These are phyloP conservation scores for Cymodocea nodosa DNA, from an alignment of 116 monocot genomes.

Conservation along the genomic window DNA sequence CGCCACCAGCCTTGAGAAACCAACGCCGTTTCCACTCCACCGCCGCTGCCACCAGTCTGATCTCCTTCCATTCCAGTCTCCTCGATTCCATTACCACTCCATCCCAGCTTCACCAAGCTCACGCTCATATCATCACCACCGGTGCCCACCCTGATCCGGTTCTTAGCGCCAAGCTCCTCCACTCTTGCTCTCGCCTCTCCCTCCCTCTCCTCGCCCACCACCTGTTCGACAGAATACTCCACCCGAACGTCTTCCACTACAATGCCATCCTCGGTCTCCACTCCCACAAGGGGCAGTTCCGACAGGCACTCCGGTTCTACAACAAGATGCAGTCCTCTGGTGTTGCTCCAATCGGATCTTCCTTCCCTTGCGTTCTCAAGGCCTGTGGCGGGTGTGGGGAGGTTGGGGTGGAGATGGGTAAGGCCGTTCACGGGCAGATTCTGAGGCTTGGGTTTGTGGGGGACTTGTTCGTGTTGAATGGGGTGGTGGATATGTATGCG, in stretches of 20 bases:
- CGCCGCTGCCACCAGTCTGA: too few species aligned
- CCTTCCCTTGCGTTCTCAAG: conserved; percentile 39
- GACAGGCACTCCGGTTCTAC: conserved; percentile 14
- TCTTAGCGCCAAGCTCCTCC: conserved; percentile 20
- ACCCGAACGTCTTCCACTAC: conserved; percentile 8
- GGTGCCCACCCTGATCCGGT: conserved; percentile 5
- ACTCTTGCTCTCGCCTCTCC: conserved; percentile 9
- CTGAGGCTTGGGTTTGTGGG: conserved; percentile 25
- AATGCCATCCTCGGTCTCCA: conserved; percentile 29
- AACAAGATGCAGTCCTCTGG: conserved; percentile 10
- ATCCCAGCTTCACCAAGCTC: conserved; percentile 2
- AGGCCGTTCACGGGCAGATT: conserved; percentile 42
- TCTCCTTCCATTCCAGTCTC: not conserved
- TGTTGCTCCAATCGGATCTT: conserved; percentile 24
- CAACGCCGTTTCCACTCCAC: too few species aligned
- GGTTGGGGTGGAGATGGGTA: conserved; percentile 6
- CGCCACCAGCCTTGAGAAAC: too few species aligned
- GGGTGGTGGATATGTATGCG: conserved; percentile 50
- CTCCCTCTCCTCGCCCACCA: conserved; percentile 16
- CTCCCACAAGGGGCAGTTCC: conserved; percentile 15
- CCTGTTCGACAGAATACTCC: conserved; percentile 39
- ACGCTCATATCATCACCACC: not conserved
- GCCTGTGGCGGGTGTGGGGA: conserved; percentile 18
- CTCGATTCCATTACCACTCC: not conserved
- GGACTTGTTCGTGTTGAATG: conserved; percentile 50